These are phyloP conservation scores for Ascosphaera acerosa DNA, from an alignment of 2,329 filamentous ascomycete genomes.

Conservation along the genomic window DNA sequence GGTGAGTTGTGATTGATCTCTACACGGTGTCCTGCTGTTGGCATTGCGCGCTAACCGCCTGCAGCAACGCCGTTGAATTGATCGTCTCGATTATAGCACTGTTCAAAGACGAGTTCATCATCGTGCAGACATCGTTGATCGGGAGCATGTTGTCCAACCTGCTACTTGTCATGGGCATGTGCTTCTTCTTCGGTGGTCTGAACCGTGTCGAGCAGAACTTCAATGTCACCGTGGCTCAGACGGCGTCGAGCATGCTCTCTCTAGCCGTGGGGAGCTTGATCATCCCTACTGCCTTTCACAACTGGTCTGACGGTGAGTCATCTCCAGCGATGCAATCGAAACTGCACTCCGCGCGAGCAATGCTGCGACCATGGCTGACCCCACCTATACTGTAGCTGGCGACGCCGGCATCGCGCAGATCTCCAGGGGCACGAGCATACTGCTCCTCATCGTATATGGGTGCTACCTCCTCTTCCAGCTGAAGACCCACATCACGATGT, in stretches of 20 bases:
- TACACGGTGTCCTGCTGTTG: too few species aligned
- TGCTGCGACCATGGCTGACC: slow-evolving; percentile 1
- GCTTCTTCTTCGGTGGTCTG: slow-evolving; percentile 68
- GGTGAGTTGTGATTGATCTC: slow-evolving; percentile 14
- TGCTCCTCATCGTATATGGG: slow-evolving; percentile 60
- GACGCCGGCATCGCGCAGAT: slow-evolving; percentile 9
- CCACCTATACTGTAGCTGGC: slow-evolving; percentile 7
- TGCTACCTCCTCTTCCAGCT: slow-evolving; percentile 81
- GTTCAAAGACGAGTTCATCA: slow-evolving; percentile 44
- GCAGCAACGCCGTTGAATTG: slow-evolving; percentile 58
- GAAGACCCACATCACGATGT: slow-evolving; percentile 56
- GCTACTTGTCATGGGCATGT: slow-evolving; percentile 71
- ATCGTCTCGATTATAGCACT: slow-evolving; percentile 76
- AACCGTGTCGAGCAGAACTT: slow-evolving; percentile 64
- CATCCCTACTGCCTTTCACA: slow-evolving; percentile 67
- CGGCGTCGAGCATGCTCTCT: slow-evolving; percentile 55
- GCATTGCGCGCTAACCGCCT: slow-evolving; percentile 1
- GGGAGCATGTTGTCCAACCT: slow-evolving; percentile 82
- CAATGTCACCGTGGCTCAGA: slow-evolving; percentile 80
- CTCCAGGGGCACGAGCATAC: slow-evolving; percentile 35
- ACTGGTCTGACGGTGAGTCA: slow-evolving; percentile 21
- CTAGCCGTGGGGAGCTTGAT: slow-evolving; percentile 61
- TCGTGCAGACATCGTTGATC: slow-evolving; percentile 81
- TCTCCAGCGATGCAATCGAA: too few species aligned
- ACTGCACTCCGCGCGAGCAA: too few species aligned